phyloP scores from a whole-genome alignment of 345 rosid species.

The Alliaria petiolata region DNA sequence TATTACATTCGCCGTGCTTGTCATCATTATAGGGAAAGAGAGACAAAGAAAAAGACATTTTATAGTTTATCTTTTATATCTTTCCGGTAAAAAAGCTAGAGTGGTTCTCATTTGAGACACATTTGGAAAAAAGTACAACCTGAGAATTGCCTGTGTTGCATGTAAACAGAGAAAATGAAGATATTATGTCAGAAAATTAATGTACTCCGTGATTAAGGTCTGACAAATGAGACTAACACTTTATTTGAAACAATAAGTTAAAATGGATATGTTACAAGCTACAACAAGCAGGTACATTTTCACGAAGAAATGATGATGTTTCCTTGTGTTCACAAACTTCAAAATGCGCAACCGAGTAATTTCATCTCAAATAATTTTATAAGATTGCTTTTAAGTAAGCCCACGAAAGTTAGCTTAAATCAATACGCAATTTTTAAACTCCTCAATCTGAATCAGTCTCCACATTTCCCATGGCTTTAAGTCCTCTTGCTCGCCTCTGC shows the following conservation, averaged over 20 bases:
- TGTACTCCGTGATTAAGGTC: background rate
- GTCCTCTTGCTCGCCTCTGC: conserved; percentile 54
- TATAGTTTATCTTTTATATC: too few species aligned
- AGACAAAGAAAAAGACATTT: too few species aligned
- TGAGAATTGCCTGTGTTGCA: background rate
- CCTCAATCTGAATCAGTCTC: conserved; percentile 51
- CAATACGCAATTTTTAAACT: background rate
- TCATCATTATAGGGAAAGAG: background rate
- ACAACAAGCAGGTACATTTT: conserved; percentile 1
- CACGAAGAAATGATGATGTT: too few species aligned
- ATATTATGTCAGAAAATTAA: background rate
- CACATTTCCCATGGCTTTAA: conserved; percentile 60
- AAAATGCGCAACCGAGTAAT: conserved; percentile 7
- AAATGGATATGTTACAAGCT: too few species aligned
- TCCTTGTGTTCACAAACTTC: too few species aligned
- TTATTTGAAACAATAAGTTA: background rate
- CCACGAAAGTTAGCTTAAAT: background rate
- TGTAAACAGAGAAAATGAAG: background rate
- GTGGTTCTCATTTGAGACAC: too few species aligned
- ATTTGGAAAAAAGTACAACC: too few species aligned
- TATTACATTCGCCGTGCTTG: background rate
- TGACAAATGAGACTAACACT: background rate
- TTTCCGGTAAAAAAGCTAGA: too few species aligned
- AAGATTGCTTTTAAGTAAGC: conserved; percentile 7
- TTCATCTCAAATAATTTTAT: background rate